Percentiles rank a stretch among this genome's conserved stretches.
Conservation (phyloP, 2,329 filamentous ascomycete genomes). For the Chaetomium strumarium region DNA sequence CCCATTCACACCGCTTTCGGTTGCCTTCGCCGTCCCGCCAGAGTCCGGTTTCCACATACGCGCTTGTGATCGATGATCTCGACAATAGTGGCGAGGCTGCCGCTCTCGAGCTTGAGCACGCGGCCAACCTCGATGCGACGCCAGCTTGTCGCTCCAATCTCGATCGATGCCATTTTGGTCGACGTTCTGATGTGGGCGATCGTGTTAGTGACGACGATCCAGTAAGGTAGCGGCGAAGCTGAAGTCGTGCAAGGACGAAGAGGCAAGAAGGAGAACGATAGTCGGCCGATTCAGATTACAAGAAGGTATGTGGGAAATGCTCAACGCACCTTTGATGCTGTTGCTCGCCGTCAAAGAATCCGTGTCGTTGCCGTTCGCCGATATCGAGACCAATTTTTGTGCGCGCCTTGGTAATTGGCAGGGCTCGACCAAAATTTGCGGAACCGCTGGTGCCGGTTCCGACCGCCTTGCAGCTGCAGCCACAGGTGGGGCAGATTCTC, state of each 20-base stretch:
- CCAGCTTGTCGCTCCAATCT: slow-evolving; percentile 79
- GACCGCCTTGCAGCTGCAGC: slow-evolving; percentile 12
- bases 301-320: slow-evolving; percentile 11
- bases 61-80: slow-evolving; percentile 99
- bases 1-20: slow-evolving; percentile 12
- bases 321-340: slow-evolving; percentile 26
- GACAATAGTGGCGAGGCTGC: slow-evolving; percentile 88
- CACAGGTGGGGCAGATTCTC: slow-evolving; percentile 11
- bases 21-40: slow-evolving; percentile 10
- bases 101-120: slow-evolving; percentile 83
- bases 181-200: slow-evolving; percentile 38
- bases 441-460: slow-evolving; percentile 24
- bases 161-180: slow-evolving; percentile 70
- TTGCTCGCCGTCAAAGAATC: slow-evolving; percentile 27
- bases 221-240: slow-evolving; percentile 8
- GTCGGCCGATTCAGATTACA: slow-evolving; percentile 12
- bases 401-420: slow-evolving; percentile 26
- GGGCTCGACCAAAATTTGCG: slow-evolving; percentile 26
- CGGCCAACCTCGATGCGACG: slow-evolving; percentile 98
- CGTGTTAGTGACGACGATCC: slow-evolving; percentile 35
- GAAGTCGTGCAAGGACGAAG: slow-evolving; percentile 9
- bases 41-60: slow-evolving; percentile 59
- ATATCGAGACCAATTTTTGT: slow-evolving; percentile 28
- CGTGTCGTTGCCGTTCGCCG: slow-evolving; percentile 26
- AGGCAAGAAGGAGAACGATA: slow-evolving; percentile 14